Conservation (phyloP, 1,284 basidiomycete species). For the Ceratobasidium sp. region DNA sequence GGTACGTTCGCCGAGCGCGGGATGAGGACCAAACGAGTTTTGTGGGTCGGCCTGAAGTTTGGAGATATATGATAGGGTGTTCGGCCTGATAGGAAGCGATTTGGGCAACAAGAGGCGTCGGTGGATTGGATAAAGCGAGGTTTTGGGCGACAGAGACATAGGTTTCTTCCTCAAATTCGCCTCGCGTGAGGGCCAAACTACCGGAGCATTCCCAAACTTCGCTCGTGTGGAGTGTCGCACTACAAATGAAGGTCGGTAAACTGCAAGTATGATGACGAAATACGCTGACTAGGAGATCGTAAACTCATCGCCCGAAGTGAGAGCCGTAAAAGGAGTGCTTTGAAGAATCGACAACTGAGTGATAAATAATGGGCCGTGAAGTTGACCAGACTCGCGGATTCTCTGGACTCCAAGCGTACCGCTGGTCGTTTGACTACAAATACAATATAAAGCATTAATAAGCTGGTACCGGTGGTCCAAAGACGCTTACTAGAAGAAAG, state of each 20-base stretch:
- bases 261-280: neutral
- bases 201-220: neutral
- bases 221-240: neutral
- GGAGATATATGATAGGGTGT: neutral
- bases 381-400: neutral
- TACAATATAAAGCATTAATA: neutral
- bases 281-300: neutral
- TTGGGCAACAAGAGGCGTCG: neutral
- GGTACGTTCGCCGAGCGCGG: neutral
- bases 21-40: neutral
- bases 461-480: neutral
- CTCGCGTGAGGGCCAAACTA: neutral
- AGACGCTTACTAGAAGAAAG: slow-evolving; percentile 3
- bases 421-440: neutral
- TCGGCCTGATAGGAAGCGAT: slow-evolving; percentile 1
- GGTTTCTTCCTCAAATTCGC: neutral
- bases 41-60: neutral
- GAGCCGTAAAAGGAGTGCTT: neutral
- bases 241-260: neutral
- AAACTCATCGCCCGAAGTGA: neutral
- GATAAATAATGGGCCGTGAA: neutral
- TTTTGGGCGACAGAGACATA: neutral
- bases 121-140: neutral
- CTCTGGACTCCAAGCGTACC: neutral
- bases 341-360: neutral